These are phyloP conservation scores for Asterophora lycoperdoides DNA, from an alignment of 768 basidiomycete species.

Conservation along the genomic window DNA sequence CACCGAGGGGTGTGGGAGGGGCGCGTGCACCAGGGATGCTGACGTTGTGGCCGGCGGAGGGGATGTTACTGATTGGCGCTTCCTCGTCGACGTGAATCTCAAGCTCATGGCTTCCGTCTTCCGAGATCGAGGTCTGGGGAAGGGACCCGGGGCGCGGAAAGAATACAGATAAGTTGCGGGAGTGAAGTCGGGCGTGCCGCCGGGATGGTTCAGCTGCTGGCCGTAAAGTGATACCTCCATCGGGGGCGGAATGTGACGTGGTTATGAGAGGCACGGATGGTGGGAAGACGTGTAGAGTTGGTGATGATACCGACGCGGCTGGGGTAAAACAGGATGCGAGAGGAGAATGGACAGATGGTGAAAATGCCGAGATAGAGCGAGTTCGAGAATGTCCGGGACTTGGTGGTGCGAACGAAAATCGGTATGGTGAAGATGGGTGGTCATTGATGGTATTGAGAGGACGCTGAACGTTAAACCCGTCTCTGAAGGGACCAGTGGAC, in stretches of 20 bases:
- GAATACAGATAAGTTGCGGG: conserved; percentile 87
- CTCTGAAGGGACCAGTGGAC: conserved; percentile 29
- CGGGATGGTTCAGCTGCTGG: conserved; percentile 11
- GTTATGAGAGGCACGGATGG: conserved; percentile 12
- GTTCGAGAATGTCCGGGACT: conserved; percentile 37
- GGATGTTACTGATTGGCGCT: conserved; percentile 43
- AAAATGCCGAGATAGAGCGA: conserved; percentile 49
- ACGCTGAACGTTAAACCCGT: conserved; percentile 22
- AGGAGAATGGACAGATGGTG: conserved; percentile 47
- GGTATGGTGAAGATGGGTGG: conserved; percentile 26
- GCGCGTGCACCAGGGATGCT: conserved; percentile 35
- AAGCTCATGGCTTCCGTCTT: conserved; percentile 59
- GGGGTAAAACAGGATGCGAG: conserved; percentile 33
- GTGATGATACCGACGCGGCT: conserved; percentile 18
- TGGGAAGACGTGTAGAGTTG: conserved; percentile 13
- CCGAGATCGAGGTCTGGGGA: conserved; percentile 57
- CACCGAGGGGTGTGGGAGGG: conserved; percentile 38
- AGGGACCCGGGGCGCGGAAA: conserved; percentile 78
- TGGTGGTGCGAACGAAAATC: conserved; percentile 26
- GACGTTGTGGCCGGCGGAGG: conserved; percentile 39
- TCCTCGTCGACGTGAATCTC: conserved; percentile 40
- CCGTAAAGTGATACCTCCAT: conserved; percentile 11
- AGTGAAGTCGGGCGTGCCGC: conserved; percentile 75
- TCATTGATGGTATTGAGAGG: conserved; percentile 12
- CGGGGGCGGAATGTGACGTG: conserved; percentile 22